phyloP scores from a whole-genome alignment of 768 basidiomycete species.

The Boletus insuetus region DNA sequence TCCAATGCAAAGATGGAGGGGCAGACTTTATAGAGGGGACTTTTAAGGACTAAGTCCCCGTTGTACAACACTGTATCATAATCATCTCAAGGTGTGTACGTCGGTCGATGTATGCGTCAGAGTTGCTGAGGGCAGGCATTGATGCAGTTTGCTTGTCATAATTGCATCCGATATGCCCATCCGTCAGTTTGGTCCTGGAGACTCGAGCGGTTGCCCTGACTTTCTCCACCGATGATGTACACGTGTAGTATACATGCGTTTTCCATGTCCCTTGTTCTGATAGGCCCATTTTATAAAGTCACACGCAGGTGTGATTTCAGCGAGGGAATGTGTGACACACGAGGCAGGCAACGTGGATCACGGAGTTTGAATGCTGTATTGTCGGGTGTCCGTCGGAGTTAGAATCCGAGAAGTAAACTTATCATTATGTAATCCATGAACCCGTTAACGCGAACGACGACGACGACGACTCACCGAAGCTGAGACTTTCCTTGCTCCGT shows the following conservation, averaged over 20 bases:
- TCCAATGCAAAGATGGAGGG: constrained; percentile 8
- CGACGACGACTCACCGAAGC: constrained; percentile 15
- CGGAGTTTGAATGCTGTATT: constrained; percentile 15
- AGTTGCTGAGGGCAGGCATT: background rate
- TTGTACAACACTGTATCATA: constrained; percentile 23
- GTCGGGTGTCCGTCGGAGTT: constrained; percentile 23
- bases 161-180: constrained; percentile 5
- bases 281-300: constrained; percentile 2
- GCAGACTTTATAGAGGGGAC: constrained; percentile 17
- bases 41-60: constrained; percentile 28
- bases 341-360: constrained; percentile 21
- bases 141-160: constrained; percentile 17
- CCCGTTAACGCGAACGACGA: constrained; percentile 25
- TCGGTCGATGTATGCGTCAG: background rate
- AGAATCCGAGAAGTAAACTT: constrained; percentile 14
- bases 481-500: constrained; percentile 21
- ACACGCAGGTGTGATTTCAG: constrained; percentile 24
- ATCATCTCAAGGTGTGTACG: constrained; percentile 12
- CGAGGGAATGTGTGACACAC: constrained; percentile 11
- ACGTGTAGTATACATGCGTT: constrained; percentile 15
- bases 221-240: constrained; percentile 11
- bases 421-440: constrained; percentile 18
- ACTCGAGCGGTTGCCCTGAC: background rate
- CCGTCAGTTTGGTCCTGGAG: constrained; percentile 12
- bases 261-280: background rate